Base-by-base conservation (phyloP, 805 yeast genomes). In the Wickerhamomyces ciferrii region DNA sequence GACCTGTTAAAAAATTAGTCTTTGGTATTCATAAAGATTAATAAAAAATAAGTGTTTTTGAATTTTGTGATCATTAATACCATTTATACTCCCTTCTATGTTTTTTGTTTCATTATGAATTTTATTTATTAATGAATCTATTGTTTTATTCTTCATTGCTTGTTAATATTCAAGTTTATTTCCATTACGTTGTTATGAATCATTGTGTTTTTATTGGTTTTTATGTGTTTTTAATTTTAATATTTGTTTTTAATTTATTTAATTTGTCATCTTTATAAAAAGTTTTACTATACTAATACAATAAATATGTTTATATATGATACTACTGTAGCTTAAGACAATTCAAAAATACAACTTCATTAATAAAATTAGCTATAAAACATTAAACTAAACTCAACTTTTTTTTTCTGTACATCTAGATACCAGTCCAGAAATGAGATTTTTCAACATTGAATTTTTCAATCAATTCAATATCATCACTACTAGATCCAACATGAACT, bases 401-500 rank as follows among this genome's bases (percentile, higher is more conserved):
- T 10, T 4, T 7, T 37, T 8, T 37, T 34, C 15, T 27, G n/a
- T n/a, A n/a, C n/a, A n/a, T n/a, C n/a, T 39, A 53, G 35, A 53
- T 25, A 42, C 59, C 57, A 13, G 45, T 25, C 65, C 66, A 61
- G 54, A 51, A 53, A 43, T 50, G 48, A 23, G 57, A 50, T 41
- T 52, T 49, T 39, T 49, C 45, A 34, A 62, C 49, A 6, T 46
- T 48, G 44, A 62, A 61, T 35, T 47, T 42, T 44, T 52, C 58
- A 41, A 48, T 48, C 43, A 61, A 45, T 43, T 52, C 54, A 44
- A 58, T 45, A 40, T 60, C 65, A 43, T 53, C 65, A 48, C 62
- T 59, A 3, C 66, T 56, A 51, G 68, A 62, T 42, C 81, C 82
- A 20, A 77, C 74, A 39, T 68, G 63, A 11, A 75, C 74, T 17